phyloP scores from a whole-genome alignment of 176 grass and related monocot species.

The Carex cristatella region DNA sequence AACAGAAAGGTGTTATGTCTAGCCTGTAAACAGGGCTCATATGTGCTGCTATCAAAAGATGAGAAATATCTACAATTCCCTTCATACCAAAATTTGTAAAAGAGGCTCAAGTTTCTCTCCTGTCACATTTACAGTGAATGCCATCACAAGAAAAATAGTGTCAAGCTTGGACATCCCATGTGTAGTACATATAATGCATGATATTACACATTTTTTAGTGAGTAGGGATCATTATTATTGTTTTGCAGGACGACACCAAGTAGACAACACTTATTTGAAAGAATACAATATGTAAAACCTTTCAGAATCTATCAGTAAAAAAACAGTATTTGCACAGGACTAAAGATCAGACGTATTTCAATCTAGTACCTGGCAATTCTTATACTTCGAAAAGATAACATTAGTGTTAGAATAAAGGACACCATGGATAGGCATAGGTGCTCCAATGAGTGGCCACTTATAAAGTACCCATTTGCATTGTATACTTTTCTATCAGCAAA shows the following conservation, averaged over 20 bases:
- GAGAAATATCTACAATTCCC: background rate
- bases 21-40: background rate
- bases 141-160: background rate
- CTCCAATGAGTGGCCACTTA: conserved; percentile 94
- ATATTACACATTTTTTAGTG: background rate
- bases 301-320: background rate
- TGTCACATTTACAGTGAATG: background rate
- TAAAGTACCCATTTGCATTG: conserved; percentile 72
- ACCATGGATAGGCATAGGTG: conserved; percentile 87
- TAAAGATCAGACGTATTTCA: background rate
- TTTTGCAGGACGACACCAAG: background rate
- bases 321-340: background rate
- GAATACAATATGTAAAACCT: conserved; percentile 9
- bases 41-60: background rate
- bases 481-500: conserved; percentile 90
- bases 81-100: background rate
- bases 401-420: conserved; percentile 69
- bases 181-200: background rate
- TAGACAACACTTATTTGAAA: background rate
- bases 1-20: background rate
- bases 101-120: background rate
- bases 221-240: background rate
- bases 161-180: background rate
- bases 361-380: conserved; percentile 72
- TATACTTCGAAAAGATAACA: conserved; percentile 90